Percentiles rank a stretch among this genome's conserved stretches.
Conservation (phyloP, 1,284 basidiomycete genomes). For the Sanghuangporus sanghuang region DNA sequence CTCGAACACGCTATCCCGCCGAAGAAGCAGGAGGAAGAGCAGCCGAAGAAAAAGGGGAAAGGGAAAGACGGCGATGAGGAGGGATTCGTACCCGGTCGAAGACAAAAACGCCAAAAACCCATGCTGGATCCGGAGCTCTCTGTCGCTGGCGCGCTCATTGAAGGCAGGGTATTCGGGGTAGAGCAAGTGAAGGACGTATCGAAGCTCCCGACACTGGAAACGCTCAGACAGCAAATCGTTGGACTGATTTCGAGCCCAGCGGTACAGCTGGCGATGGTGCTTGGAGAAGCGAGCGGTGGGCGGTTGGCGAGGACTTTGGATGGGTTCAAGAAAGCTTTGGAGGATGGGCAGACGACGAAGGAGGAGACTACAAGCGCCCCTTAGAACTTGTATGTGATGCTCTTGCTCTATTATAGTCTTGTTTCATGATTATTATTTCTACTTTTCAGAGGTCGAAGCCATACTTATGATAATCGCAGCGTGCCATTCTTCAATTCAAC, state of each 20-base stretch:
- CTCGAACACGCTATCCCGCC: constrained; percentile 60
- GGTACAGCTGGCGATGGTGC: constrained; percentile 59
- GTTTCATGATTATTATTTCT: background rate
- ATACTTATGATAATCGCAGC: too few species aligned
- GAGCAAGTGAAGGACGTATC: constrained; percentile 55
- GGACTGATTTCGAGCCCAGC: constrained; percentile 70
- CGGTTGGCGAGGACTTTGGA: constrained; percentile 70
- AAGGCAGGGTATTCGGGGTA: constrained; percentile 61
- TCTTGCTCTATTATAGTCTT: background rate
- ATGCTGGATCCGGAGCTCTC: constrained; percentile 55
- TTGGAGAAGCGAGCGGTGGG: constrained; percentile 71
- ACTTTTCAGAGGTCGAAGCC: background rate
- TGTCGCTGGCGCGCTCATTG: constrained; percentile 72
- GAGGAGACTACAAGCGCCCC: constrained; percentile 3
- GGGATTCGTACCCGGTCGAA: constrained; percentile 57
- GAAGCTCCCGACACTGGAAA: constrained; percentile 64
- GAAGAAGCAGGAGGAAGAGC: constrained; percentile 41
- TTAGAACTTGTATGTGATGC: background rate
- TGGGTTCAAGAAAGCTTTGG: constrained; percentile 69
- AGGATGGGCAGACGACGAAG: constrained; percentile 39
- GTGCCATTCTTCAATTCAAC: too few species aligned
- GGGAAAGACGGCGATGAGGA: constrained; percentile 53
- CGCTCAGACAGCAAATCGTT: constrained; percentile 67
- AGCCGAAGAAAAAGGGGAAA: constrained; percentile 41
- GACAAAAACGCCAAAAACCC: constrained; percentile 51